Evolutionary conservation across 2,329 filamentous ascomycete genomes (phyloP), one percentile per base, ranked within the genome.

Genomic region (Gnomoniopsis smithogilvyi): DNA sequence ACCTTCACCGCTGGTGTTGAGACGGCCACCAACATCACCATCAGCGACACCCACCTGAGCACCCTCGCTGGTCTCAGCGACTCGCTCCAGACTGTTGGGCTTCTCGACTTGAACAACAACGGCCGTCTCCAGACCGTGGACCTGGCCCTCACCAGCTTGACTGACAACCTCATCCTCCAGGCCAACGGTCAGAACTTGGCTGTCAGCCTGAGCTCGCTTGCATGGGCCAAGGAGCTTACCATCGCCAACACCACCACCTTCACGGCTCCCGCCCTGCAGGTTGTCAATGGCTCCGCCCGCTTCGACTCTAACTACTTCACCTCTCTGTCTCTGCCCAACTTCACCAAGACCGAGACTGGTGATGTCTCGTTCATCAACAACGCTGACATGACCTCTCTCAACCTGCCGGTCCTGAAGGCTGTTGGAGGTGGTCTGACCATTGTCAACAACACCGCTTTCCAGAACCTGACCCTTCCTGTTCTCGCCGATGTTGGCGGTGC

Each of bases 101-200:
- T 78, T 65, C 84, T 99, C 72, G 80, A 90, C 73, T 89, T 99
- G 76, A 89, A 91, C 83, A 96, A 96, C 87, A 98, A 98, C 86
- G 79, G 78, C 63, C 88, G 89, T 71, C 82, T 99, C 67, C 85
- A 83, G 71, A 80, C 80, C 62, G 90, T 96, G 78, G 84, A 85
- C 71, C 90, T 92, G 74, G 84, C 89, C 72, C 82, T 98, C 60
- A 82, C 82, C 73, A 94, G 90, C 77, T 84, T 96, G 68, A 89
- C 83, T 65, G 80, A 83, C 58, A 74, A 80, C 50, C 78, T 97
- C 55, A 86, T 83, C 69, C 86, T 99, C 71, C 85, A 87, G 67
- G 87, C 88, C 80, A 99, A 99, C 81, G 88, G 89, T 70, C 78
- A 83, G 65, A 80, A 86, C 65, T 83, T 96, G 67, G 76, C 82